These are phyloP conservation scores for Geotrichum armillariae DNA, from an alignment of 1,139 yeast species.

Conservation along the genomic window DNA sequence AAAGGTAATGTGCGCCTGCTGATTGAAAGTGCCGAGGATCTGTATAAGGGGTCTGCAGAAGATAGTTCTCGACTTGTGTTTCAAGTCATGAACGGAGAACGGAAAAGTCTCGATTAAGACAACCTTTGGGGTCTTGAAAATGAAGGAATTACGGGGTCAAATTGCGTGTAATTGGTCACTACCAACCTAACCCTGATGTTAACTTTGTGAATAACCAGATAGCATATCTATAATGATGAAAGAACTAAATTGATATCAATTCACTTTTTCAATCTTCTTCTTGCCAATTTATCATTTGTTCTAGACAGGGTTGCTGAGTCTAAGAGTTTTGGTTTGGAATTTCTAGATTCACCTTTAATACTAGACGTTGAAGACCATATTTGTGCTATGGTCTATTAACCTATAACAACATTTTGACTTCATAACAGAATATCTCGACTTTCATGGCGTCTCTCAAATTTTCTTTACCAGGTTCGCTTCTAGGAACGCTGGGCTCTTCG, in stretches of 20 bases:
- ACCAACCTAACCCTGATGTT: neutral
- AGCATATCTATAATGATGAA: too few relatives aligned
- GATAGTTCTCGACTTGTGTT: neutral
- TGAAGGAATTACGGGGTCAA: neutral
- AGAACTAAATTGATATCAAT: too few relatives aligned
- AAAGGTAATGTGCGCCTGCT: neutral
- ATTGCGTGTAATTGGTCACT: constrained; percentile 5
- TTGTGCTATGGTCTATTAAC: too few relatives aligned
- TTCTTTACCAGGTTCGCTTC: neutral
- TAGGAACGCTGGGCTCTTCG: neutral
- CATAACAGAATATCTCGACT: neutral
- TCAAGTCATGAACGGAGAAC: neutral
- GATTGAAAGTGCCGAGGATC: neutral
- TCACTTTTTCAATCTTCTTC: too few relatives aligned
- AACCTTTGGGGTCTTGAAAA: neutral
- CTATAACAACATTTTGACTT: too few relatives aligned
- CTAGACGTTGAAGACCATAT: too few relatives aligned
- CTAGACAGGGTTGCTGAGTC: too few relatives aligned
- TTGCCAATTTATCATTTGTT: too few relatives aligned
- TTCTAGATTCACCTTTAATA: too few relatives aligned
- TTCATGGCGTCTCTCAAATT: neutral
- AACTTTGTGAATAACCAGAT: too few relatives aligned
- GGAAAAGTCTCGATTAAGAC: neutral
- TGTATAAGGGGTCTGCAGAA: neutral
- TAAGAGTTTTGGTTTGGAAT: too few relatives aligned